A percentile compares a stretch with the other conserved stretches of the same genome.
These are phyloP conservation scores for Lachnum nothofagi DNA, from an alignment of 2,329 filamentous ascomycete species.

Conservation along the genomic window DNA sequence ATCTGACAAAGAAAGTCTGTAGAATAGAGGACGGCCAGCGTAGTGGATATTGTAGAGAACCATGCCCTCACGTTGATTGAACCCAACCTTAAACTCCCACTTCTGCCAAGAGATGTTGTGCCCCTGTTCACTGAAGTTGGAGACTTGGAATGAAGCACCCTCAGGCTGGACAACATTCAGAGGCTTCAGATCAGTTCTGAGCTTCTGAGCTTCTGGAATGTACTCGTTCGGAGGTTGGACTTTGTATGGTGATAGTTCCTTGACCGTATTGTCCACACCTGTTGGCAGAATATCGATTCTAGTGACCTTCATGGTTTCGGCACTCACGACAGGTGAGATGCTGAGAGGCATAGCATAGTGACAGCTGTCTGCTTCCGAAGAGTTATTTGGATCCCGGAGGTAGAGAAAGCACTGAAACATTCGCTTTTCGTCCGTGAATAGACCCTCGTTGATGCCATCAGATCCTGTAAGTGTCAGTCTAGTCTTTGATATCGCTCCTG, in stretches of 20 bases:
- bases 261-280: constrained; percentile 55
- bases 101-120: constrained; percentile 61
- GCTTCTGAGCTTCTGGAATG: constrained; percentile 55
- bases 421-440: constrained; percentile 41
- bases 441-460: constrained; percentile 45
- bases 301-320: constrained; percentile 57
- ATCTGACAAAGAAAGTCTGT: constrained; percentile 60
- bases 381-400: constrained; percentile 56
- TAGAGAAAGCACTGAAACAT: constrained; percentile 64
- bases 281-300: constrained; percentile 67
- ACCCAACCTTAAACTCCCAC: constrained; percentile 56
- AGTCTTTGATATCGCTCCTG: background rate
- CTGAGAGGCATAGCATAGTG: constrained; percentile 64
- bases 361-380: constrained; percentile 57
- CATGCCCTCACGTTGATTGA: constrained; percentile 60
- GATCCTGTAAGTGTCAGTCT: constrained; percentile 36
- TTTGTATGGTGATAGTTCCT: constrained; percentile 52
- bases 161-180: constrained; percentile 61
- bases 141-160: constrained; percentile 55
- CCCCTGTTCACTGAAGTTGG: constrained; percentile 46
- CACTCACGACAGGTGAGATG: constrained; percentile 62
- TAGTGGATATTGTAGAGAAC: constrained; percentile 63
- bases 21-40: constrained; percentile 60
- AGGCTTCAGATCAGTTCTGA: constrained; percentile 59
- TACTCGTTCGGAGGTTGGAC: constrained; percentile 57